Base-by-base conservation (phyloP, 2,329 filamentous ascomycete genomes). In the Fusarium sp. region DNA sequence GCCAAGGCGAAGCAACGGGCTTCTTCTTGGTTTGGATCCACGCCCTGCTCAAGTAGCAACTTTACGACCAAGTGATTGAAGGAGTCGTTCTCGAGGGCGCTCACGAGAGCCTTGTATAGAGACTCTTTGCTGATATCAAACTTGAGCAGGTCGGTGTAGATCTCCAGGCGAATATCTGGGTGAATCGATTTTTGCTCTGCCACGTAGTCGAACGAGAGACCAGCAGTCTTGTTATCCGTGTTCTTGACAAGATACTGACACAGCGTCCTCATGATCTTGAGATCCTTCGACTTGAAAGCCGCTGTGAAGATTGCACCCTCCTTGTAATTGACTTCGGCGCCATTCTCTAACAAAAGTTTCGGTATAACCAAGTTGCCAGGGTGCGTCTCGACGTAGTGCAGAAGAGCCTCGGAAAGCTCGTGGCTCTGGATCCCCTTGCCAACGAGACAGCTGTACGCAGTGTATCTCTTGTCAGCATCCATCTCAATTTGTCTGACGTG, bases 1-100 rank as follows among this genome's bases (percentile, higher is more conserved):
- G 64, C 64, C 8, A 67, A 23, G 4, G 48, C 36, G 11, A 67
- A 67, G 5, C 64, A 67, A 4, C 43, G 47, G 0, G 57, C 64
- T 5, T 67, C 51, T 5, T 62, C 54, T 0, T 52, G 44, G 2
- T 67, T 67, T 4, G 64, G 62, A 9, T 67, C 7, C 0, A 51
- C 64, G 1, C 62, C 64, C 10, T 66, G 34, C 2, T 66, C 40
- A 2, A 67, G 57, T 5, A 67, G 62, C 3, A 57, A 12, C 5
- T 48, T 47, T 30, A 67, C 51, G 1, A 66, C 39, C 1, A 51
- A 4, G 2, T 60, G 46, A 2, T 4, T 44, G 7, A 27, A 5
- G 1, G 36, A 13, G 0, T n/a, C 2, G 0, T 28, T 31, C 1
- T 62, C 46, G 2, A 67, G 51, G 1, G 39, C 44, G 2, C 50